phyloP scores from a whole-genome alignment of 2,329 filamentous ascomycete genomes.

The Colletotrichum sp. region DNA sequence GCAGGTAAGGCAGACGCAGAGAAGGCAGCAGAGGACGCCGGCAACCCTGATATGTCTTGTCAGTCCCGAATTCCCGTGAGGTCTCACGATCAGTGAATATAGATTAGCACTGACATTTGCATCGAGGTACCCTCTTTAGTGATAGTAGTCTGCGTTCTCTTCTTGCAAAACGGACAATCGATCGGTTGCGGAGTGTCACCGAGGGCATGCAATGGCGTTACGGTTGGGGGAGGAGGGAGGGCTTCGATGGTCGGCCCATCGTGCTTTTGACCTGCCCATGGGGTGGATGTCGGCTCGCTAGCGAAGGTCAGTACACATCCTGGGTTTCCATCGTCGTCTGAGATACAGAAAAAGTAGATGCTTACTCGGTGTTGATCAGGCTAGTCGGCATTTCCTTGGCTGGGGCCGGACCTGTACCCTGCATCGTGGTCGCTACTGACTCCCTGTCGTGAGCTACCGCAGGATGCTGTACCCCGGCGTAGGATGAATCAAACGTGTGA shows the following conservation, averaged over 20 bases:
- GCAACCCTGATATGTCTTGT: slow-evolving; percentile 25
- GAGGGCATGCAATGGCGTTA: slow-evolving; percentile 28
- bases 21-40: slow-evolving; percentile 33
- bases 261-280: not conserved
- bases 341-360: not conserved
- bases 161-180: slow-evolving; percentile 35
- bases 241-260: not conserved
- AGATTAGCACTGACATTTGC: not conserved
- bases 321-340: not conserved
- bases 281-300: not conserved
- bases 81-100: not conserved
- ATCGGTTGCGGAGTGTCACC: slow-evolving; percentile 29
- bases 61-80: not conserved
- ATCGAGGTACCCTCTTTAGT: slow-evolving; percentile 24
- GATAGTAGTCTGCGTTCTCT: slow-evolving; percentile 26
- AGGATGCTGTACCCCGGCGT: not conserved
- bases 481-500: not conserved
- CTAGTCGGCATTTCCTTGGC: not conserved
- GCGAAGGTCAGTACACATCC: not conserved
- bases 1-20: slow-evolving; percentile 36
- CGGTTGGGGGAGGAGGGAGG: not conserved
- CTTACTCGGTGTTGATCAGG: not conserved
- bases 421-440: not conserved
- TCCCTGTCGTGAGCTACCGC: not conserved
- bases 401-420: not conserved